Evolutionary conservation across 2,329 filamentous ascomycete species (phyloP).

Genomic region (Neobulgaria alba): DNA sequence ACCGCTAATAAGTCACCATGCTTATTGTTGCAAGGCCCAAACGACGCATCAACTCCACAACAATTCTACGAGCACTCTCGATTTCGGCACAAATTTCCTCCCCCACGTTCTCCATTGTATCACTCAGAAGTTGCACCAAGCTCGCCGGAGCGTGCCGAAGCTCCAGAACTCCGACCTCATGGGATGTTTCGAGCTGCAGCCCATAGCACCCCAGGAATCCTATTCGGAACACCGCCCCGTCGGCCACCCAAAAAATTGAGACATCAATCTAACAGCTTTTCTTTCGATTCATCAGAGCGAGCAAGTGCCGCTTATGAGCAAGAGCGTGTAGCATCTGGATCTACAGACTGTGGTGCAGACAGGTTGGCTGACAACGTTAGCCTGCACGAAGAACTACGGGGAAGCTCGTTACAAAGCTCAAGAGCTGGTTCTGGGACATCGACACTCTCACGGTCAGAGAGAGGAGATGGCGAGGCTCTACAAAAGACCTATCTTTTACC

Average conservation of each 20-base stretch:
- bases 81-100: conserved; percentile 9
- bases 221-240: conserved; percentile 27
- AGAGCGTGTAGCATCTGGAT: conserved; percentile 17
- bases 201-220: conserved; percentile 23
- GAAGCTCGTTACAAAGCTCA: conserved; percentile 21
- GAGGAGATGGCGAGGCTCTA: too few relatives aligned
- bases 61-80: conserved; percentile 8
- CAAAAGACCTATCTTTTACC: too few relatives aligned
- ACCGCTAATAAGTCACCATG: not conserved
- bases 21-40: conserved; percentile 17
- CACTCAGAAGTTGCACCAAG: conserved; percentile 26
- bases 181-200: conserved; percentile 18
- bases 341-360: conserved; percentile 14
- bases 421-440: conserved; percentile 7
- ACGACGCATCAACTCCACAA: conserved; percentile 24
- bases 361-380: conserved; percentile 12
- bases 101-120: conserved; percentile 28
- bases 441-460: too few relatives aligned
- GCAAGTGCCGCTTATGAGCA: conserved; percentile 27
- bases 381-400: conserved; percentile 22
- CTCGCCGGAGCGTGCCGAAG: conserved; percentile 23
- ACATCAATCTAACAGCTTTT: conserved; percentile 30
- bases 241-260: conserved; percentile 23
- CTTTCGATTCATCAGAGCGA: conserved; percentile 27
- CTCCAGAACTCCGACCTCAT: conserved; percentile 20